Conservation (phyloP, 1,284 basidiomycete species). For the Ceratobasidium theobromae region DNA sequence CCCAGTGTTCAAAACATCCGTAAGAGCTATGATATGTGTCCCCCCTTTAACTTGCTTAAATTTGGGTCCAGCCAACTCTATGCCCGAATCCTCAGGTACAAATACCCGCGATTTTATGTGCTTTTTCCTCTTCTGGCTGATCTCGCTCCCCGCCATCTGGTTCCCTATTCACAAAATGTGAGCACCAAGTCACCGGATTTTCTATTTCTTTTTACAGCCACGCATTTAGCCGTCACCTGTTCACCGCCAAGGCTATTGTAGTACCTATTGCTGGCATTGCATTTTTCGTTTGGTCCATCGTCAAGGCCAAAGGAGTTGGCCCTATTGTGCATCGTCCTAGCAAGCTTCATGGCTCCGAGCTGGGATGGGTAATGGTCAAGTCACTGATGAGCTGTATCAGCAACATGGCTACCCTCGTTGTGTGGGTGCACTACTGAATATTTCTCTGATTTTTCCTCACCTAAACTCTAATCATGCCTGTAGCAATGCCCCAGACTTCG, state of each 20-base stretch:
- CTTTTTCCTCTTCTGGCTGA: constrained; percentile 86
- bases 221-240: constrained; percentile 66
- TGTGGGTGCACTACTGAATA: constrained; percentile 46
- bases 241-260: constrained; percentile 76
- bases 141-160: constrained; percentile 77
- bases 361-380: constrained; percentile 79
- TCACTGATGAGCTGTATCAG: constrained; percentile 77
- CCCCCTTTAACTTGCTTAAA: constrained; percentile 22
- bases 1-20: constrained; percentile 69
- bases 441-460: neutral
- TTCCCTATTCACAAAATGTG: constrained; percentile 79
- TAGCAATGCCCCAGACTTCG: constrained; percentile 78
- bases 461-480: neutral
- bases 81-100: constrained; percentile 70
- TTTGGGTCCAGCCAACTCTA: constrained; percentile 54
- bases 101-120: constrained; percentile 70
- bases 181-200: no score
- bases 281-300: constrained; percentile 73
- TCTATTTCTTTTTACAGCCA: neutral
- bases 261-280: constrained; percentile 71
- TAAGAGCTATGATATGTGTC: constrained; percentile 44
- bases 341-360: constrained; percentile 64
- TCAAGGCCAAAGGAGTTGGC: constrained; percentile 76
- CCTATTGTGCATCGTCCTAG: constrained; percentile 73
- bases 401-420: constrained; percentile 75